Base-by-base conservation (phyloP, 176 grass and related monocot genomes). In the Eleusine indica region DNA sequence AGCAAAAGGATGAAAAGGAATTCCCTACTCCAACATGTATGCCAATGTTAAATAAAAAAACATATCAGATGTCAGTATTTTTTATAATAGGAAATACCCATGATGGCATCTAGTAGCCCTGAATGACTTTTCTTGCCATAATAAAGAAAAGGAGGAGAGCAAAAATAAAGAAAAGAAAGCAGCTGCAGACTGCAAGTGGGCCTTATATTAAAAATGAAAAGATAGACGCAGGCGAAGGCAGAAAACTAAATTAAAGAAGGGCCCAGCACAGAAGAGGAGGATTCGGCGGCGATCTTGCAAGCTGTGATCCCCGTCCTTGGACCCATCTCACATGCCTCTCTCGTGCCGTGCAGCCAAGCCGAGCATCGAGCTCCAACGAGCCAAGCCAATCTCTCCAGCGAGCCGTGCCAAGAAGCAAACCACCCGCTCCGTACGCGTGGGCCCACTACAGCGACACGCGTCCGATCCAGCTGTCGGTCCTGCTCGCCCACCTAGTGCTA, bases 321-420 rank as follows among this genome's bases (percentile, higher is more conserved):
- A 19, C 67, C 79, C 52, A 58, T 11, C 79, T 61, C 80, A 82
- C 80, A 82, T 72, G 80, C 79, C 21, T 44, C 37, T 60, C 79
- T 60, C 51, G 79, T 81, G 79, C 79, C 79, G 4, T 25, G 58
- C 21, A 61, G 39, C 43, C 60, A 9, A 66, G 76, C 60, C 25
- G 40, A 78, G 4, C 9, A 11, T 47, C 9, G 8, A 8, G 44
- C 44, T 10, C 8, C 9, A 11, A 11, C 9, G 8, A 8, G 44
- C 44, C 9, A 1, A 47, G 73, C 52, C 18, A 4, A 35, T 32
- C 4, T 12, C 32, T 9, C 3, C 41, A 2, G 9, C 10, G 11
- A 60, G 22, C 35, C 73, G 6, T 56, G 72, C 72, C 62, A n/a
- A 64, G 68, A 68, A 19, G 61, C 49, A 72, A 79, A 56, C 56